These are phyloP conservation scores for Mortierella sp. DNA, from an alignment of 371 early-diverging fungal species.

Conservation along the genomic window DNA sequence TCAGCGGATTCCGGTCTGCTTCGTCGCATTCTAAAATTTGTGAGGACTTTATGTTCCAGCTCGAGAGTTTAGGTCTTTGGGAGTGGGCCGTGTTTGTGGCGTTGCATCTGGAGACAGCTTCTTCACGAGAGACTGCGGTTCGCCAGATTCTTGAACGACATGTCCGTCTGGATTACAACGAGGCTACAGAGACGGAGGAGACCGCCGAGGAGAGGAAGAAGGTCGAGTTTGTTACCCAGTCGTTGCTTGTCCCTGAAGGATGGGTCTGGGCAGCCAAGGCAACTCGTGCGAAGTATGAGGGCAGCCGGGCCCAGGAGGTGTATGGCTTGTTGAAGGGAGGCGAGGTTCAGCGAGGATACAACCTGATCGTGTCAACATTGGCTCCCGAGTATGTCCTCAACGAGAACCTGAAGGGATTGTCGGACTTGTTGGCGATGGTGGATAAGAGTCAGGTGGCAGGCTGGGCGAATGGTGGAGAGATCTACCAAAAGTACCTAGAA, in stretches of 20 bases:
- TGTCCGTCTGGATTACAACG: slow-evolving; percentile 15
- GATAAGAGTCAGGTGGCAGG: slow-evolving; percentile 40
- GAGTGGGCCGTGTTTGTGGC: slow-evolving; percentile 77
- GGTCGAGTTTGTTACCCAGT: slow-evolving; percentile 63
- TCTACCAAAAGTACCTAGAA: slow-evolving; percentile 48
- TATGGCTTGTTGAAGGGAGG: slow-evolving; percentile 65
- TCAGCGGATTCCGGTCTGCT: slow-evolving; percentile 62
- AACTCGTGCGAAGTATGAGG: slow-evolving; percentile 71
- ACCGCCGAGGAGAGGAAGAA: slow-evolving; percentile 24
- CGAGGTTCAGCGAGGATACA: slow-evolving; percentile 58
- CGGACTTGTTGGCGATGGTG: slow-evolving; percentile 37
- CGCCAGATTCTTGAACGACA: slow-evolving; percentile 36
- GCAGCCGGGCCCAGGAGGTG: slow-evolving; percentile 63
- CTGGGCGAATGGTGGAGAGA: slow-evolving; percentile 55
- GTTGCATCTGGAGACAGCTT: slow-evolving; percentile 38
- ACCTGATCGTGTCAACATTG: slow-evolving; percentile 59
- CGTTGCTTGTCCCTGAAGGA: slow-evolving; percentile 64
- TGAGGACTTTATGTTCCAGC: slow-evolving; percentile 66
- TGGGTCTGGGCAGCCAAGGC: slow-evolving; percentile 80
- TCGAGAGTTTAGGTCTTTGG: slow-evolving; percentile 80
- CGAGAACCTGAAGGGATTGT: slow-evolving; percentile 47
- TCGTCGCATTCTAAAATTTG: slow-evolving; percentile 58
- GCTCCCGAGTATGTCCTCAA: slow-evolving; percentile 64
- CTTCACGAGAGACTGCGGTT: slow-evolving; percentile 15
- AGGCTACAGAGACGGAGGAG: slow-evolving; percentile 4